Base-by-base conservation (phyloP, 345 rosid species). In the Reutealis trisperma region DNA sequence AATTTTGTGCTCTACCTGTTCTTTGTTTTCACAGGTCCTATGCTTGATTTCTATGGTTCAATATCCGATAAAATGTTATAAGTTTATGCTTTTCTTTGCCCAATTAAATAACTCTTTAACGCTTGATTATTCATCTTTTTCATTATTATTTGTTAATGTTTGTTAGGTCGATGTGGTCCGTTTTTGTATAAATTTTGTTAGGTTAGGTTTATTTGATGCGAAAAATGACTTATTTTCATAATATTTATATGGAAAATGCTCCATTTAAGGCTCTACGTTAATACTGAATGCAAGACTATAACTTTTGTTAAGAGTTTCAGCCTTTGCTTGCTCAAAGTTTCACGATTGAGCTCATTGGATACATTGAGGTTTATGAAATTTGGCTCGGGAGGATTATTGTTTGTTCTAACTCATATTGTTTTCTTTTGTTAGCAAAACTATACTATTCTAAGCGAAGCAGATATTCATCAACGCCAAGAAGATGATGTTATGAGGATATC, bases 401-500 rank as follows among this genome's bases (percentile, higher is more conserved):
- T 3, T 12, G 55, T 41, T 13, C 51, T 45, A 32, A 44, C 34
- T 45, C 19, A 3, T 55, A 5, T 44, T 54, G n/a, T 45, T 61
- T 73, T 52, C n/a, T 37, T 72, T 24, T 59, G 21, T 16, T 37
- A 82, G 84, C 84, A 82, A 78, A 82, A 74, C 70, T 82, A 82
- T 45, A 55, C 81, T 19, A 49, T 82, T 44, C 45, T 82, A 73
- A 64, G 73, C 42, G 84, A 82, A 70, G 60, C 54, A 13, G 84
- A 82, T 78, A 82, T 82, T 65, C 34, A 60, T 19, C 65, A 21
- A 67, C 81, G 76, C 62, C 84, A 82, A 19, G 81, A 78, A 8
- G 84, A 82, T 30, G 84, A 82, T 71, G 30, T 82, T 21, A 70
- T 30, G 78, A 74, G 79, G 51, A 71, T 82, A 70, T 59, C 84